Evolutionary conservation across 2,329 filamentous ascomycete species (phyloP).

Genomic region (Periglandula ipomoeae): DNA sequence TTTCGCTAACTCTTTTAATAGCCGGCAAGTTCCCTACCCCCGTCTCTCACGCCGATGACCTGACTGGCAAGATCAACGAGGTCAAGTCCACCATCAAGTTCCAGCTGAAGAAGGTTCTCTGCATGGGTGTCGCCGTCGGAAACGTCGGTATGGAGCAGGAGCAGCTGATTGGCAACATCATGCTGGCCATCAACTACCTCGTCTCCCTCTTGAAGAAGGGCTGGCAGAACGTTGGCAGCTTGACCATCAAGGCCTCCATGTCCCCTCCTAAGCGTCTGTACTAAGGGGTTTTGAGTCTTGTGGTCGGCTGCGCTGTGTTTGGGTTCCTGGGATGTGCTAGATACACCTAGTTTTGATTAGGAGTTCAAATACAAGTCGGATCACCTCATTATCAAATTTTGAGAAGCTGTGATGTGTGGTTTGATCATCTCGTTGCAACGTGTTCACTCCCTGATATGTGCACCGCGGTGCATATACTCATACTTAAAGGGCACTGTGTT

Average conservation of each 20-base stretch:
- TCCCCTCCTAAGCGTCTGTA: constrained; percentile 96
- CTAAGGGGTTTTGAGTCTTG: constrained; percentile 46
- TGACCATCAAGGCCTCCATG: constrained; percentile 99
- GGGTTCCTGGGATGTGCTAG: constrained; percentile 1
- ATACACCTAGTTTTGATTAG: constrained; percentile 7
- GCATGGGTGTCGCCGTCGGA: constrained; percentile 98
- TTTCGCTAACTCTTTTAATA: constrained; percentile 30
- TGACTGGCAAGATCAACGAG: constrained; percentile 91
- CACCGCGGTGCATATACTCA: too few species aligned
- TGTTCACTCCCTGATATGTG: too few species aligned
- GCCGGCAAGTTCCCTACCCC: constrained; percentile 99
- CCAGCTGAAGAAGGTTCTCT: constrained; percentile 99
- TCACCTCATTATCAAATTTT: background rate
- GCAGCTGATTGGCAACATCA: constrained; percentile 96
- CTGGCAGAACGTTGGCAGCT: constrained; percentile 99
- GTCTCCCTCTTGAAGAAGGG: constrained; percentile 99
- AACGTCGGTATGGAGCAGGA: constrained; percentile 97
- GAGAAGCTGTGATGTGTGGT: too few species aligned
- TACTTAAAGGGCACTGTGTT: too few species aligned
- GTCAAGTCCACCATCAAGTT: constrained; percentile 99
- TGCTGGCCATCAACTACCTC: constrained; percentile 99
- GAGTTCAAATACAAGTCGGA: constrained; percentile 5
- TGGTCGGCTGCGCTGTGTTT: constrained; percentile 12
- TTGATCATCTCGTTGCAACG: too few species aligned
- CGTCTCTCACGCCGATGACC: constrained; percentile 92